Evolutionary conservation across 805 yeast species (phyloP).

Genomic region (Yarrowia bubula): DNA sequence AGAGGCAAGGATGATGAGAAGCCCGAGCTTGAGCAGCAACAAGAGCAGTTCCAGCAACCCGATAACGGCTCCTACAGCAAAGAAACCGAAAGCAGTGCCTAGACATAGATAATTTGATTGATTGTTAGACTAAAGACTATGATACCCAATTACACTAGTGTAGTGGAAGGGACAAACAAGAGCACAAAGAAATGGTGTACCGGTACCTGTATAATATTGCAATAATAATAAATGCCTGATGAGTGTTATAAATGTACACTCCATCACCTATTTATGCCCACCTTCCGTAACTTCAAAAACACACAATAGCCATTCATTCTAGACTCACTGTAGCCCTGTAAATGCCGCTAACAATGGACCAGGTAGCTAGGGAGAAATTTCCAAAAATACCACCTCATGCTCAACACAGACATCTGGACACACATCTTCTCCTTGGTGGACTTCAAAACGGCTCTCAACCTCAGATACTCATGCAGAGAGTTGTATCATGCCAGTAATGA

Average conservation of each 20-base stretch:
- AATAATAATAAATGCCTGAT: too few species aligned
- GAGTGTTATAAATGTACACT: too few species aligned
- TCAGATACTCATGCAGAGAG: not conserved
- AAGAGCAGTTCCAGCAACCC: not conserved
- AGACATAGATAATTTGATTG: not conserved
- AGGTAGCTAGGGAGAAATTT: too few species aligned
- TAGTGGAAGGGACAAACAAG: too few species aligned
- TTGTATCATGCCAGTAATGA: not conserved
- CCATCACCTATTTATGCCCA: too few species aligned
- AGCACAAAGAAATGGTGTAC: too few species aligned
- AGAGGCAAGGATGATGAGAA: not conserved
- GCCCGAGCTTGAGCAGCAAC: not conserved
- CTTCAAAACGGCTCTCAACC: not conserved
- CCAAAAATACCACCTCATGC: not conserved
- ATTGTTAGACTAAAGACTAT: too few species aligned
- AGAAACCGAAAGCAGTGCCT: constrained; percentile 8
- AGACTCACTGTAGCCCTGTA: not conserved
- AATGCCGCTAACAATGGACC: not conserved
- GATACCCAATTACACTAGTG: too few species aligned
- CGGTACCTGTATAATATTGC: too few species aligned
- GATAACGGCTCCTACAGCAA: constrained; percentile 3
- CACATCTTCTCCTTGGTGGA: not conserved
- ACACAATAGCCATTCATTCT: too few species aligned
- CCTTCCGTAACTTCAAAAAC: too few species aligned
- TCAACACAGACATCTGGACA: constrained; percentile 5